A percentile compares a stretch with the other conserved stretches of the same genome.
These are phyloP conservation scores for Geotrichum histeridarum DNA, from an alignment of 1,139 yeast genomes.

Conservation along the genomic window DNA sequence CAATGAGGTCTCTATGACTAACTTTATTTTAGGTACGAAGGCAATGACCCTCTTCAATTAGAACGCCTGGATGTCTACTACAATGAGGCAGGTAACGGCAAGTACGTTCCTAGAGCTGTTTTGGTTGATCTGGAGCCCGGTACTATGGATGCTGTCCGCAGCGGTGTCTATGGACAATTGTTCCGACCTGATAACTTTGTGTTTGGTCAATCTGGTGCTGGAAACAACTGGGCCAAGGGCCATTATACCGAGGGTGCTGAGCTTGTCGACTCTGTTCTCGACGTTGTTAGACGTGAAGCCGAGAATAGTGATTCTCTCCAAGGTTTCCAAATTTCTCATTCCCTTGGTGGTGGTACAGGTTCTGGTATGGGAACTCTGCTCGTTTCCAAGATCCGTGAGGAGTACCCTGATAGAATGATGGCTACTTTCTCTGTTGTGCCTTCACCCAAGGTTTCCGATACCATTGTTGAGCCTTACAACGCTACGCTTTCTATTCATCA, in stretches of 20 bases:
- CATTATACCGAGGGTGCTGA: conserved; percentile 47
- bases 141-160: conserved; percentile 42
- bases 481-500: conserved; percentile 44
- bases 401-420: conserved; percentile 45
- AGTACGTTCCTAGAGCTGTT: conserved; percentile 46
- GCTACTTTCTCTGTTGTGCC: conserved; percentile 46
- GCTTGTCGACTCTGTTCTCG: conserved; percentile 43
- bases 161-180: conserved; percentile 41
- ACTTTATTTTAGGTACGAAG: conserved; percentile 26
- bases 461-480: conserved; percentile 45
- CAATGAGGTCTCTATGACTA: background rate
- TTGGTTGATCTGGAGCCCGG: conserved; percentile 47
- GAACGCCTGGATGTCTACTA: conserved; percentile 33
- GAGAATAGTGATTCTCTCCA: conserved; percentile 44
- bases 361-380: conserved; percentile 45
- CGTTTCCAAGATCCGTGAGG: conserved; percentile 41
- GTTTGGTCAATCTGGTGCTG: conserved; percentile 45
- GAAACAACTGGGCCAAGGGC: conserved; percentile 49
- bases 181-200: conserved; percentile 45
- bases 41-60: conserved; percentile 41
- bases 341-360: conserved; percentile 47
- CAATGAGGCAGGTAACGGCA: conserved; percentile 37
- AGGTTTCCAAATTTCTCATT: conserved; percentile 46
- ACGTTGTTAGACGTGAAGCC: conserved; percentile 44
- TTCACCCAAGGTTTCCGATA: conserved; percentile 43